phyloP scores from a whole-genome alignment of 106 monocot species.

The Dioscorea zingiberensis region DNA sequence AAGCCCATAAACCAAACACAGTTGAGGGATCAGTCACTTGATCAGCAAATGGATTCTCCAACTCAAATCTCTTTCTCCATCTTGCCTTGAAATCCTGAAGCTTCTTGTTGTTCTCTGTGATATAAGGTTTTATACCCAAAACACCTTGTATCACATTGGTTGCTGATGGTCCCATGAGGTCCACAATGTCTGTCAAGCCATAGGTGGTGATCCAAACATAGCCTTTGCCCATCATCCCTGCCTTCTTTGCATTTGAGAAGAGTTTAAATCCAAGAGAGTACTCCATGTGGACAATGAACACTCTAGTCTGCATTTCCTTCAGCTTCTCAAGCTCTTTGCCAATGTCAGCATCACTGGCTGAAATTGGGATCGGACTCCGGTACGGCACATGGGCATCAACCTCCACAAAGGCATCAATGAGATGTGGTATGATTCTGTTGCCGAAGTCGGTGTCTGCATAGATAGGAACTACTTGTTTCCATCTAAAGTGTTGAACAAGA shows the following conservation, averaged over 20 bases:
- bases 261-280: constrained; percentile 23
- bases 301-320: constrained; percentile 43
- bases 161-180: constrained; percentile 26
- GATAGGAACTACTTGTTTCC: constrained; percentile 65
- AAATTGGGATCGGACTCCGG: constrained; percentile 26
- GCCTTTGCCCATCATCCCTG: constrained; percentile 51
- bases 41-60: constrained; percentile 15
- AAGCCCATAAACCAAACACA: constrained; percentile 57
- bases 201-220: constrained; percentile 66
- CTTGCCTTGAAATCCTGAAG: constrained; percentile 31
- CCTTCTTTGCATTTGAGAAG: constrained; percentile 32
- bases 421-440: constrained; percentile 39
- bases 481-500: constrained; percentile 42
- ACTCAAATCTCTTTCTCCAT: constrained; percentile 29
- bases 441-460: constrained; percentile 58
- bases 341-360: constrained; percentile 34
- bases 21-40: constrained; percentile 15
- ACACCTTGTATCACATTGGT: constrained; percentile 55
- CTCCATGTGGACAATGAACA: constrained; percentile 65
- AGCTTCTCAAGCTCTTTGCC: constrained; percentile 25
- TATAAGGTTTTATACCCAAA: constrained; percentile 48
- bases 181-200: constrained; percentile 44
- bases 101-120: constrained; percentile 5
- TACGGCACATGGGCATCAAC: constrained; percentile 38
- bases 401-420: constrained; percentile 45